Evolutionary conservation across 2,329 filamentous ascomycete species (phyloP), one percentile per base, ranked within the genome.

Genomic region (Chaetomium sp.): DNA sequence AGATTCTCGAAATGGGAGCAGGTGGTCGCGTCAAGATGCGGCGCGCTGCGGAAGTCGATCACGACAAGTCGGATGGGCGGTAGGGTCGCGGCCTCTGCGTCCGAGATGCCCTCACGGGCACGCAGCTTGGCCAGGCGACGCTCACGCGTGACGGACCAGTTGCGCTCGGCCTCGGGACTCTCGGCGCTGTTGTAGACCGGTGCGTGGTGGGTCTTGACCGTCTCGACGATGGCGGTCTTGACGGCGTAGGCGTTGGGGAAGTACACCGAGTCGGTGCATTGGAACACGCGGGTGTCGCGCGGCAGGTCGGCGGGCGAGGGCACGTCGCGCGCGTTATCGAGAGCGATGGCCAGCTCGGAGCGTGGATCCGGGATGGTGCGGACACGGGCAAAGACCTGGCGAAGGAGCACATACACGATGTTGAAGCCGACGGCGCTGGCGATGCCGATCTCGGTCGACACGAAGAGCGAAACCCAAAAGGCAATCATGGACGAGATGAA

Each of bases 381-480:
- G 56, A 74, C 67, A 7, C 70, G 70, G 1, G 74, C 72, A 65
- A 86, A 85, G 1, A 80, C 79, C n/a, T 79, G 75, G 3, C 79
- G 77, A 0, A 85, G 72, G 1, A 86, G 70, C 34, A 80, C 76
- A 65, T 82, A 84, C 54, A 81, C 77, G 36, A 86, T 78, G 64
- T 79, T 85, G 76, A 86, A 87, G 6, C 76, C 81, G 1, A 85
- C 81, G 1, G 81, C 77, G 19, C 71, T 70, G 19, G 74, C 81
- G 43, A 86, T 82, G 10, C 83, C 84, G 38, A 80, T 74, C 61
- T 85, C 80, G 1, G 79, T 81, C 0, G 76, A 79, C 1, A 79
- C 77, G 62, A 86, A 84, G 8, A 86, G 75, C 0, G 81, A 82
- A 3, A 86, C 72, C 79, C 83, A 86, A 62, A 86, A 80, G 4